These are phyloP conservation scores for Hericium alpestre DNA, from an alignment of 768 basidiomycete species.

Conservation along the genomic window DNA sequence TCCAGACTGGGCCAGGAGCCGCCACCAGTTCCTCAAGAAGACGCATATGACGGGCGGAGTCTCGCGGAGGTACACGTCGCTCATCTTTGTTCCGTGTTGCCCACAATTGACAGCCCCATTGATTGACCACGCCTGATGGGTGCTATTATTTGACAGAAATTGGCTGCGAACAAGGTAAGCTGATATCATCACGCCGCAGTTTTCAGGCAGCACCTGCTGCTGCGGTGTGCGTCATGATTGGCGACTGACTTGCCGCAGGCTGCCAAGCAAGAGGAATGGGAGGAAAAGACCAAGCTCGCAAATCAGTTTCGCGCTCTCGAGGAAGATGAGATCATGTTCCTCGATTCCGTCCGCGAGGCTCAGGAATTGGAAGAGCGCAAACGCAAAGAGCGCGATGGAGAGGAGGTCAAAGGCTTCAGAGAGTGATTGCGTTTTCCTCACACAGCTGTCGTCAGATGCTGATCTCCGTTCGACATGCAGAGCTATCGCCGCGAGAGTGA, in stretches of 20 bases:
- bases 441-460: background rate
- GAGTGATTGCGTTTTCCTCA: conserved; percentile 35
- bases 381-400: conserved; percentile 64
- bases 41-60: conserved; percentile 74
- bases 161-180: conserved; percentile 77
- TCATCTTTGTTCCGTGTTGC: background rate
- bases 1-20: conserved; percentile 75
- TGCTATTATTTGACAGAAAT: conserved; percentile 46
- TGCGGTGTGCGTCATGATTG: background rate
- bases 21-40: conserved; percentile 64
- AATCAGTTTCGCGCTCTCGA: conserved; percentile 86
- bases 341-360: conserved; percentile 71
- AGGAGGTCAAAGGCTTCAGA: conserved; percentile 69
- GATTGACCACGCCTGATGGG: background rate
- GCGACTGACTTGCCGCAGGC: conserved; percentile 32
- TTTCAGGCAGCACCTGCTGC: background rate
- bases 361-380: conserved; percentile 68
- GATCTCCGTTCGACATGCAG: conserved; percentile 20
- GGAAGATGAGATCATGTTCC: conserved; percentile 84
- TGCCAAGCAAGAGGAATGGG: conserved; percentile 91
- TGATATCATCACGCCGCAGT: conserved; percentile 13
- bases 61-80: conserved; percentile 65
- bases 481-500: conserved; percentile 63
- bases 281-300: conserved; percentile 78
- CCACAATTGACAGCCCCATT: conserved; percentile 1